These are phyloP conservation scores for Sphagnum contortum DNA, from an alignment of 225 moss, liverwort and hornwort species.

Conservation along the genomic window DNA sequence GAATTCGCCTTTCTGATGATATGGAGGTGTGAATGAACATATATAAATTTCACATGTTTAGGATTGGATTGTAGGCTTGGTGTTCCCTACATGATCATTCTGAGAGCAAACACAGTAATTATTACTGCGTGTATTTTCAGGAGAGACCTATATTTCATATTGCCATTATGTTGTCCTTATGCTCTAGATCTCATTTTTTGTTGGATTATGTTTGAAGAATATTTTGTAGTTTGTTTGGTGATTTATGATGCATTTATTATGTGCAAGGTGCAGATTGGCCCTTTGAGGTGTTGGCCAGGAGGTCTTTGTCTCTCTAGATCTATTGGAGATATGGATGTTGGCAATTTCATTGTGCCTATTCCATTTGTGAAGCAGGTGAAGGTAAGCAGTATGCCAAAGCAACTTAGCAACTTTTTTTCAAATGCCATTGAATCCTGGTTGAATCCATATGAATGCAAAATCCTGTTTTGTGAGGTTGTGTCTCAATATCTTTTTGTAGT, in stretches of 20 bases:
- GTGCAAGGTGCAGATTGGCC: slow-evolving; percentile 49
- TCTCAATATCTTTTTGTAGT: no score
- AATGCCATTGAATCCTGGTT: neutral
- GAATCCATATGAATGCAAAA: neutral
- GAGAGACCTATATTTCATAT: no score
- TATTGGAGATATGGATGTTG: slow-evolving; percentile 79
- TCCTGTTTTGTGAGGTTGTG: neutral
- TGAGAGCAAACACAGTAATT: no score
- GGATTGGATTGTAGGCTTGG: no score
- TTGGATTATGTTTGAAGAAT: no score
- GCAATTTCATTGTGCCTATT: slow-evolving; percentile 72
- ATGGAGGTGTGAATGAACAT: slow-evolving; percentile 26
- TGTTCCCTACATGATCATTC: no score
- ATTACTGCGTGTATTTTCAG: no score
- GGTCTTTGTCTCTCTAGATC: slow-evolving; percentile 80
- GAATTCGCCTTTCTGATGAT: slow-evolving; percentile 54
- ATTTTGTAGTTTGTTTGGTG: no score
- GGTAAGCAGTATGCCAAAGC: slow-evolving; percentile 6
- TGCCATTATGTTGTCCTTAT: no score
- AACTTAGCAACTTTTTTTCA: neutral
- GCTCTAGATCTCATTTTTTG: no score
- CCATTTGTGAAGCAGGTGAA: slow-evolving; percentile 85
- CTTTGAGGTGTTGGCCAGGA: slow-evolving; percentile 78
- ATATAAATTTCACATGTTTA: neutral
- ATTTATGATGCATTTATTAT: no score